Evolutionary conservation across 306 rosid species (phyloP), one percentile per base, ranked within the genome.

Genomic region (Acacia confusa): DNA sequence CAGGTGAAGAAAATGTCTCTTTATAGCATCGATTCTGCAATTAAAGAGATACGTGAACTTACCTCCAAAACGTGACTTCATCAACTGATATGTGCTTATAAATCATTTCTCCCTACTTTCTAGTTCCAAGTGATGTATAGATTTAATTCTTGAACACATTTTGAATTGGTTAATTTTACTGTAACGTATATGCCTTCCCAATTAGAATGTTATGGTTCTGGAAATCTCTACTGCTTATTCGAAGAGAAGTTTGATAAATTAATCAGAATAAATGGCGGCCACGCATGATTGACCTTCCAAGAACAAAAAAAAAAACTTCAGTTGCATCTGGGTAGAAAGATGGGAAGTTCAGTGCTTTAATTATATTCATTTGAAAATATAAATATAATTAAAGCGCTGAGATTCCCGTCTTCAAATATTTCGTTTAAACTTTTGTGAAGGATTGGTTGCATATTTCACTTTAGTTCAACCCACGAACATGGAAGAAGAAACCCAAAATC

Each of bases 1-100:
- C 91, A 96, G 99, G 94, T 92, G 88, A 91, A 86, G 92, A 93
- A 86, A 89, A 92, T 89, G 89, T 95, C 97, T 43, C 90, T 96
- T 68, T 47, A 86, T 41, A 86, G 92, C 83, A 86, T 96, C 68
- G 88, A 87, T 81, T 78, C 88, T 61, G 99, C 98, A 43, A 89
- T 96, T 72, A 87, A 92, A 88, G 93, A 90, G 88, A 88, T 91
- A 28, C 91, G 90, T 40, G 94, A 92, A 88, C 96, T 93, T 71
- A 96, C 98, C n/a, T 80, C 93, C 86, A 86, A 88, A 70, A 65
- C 82, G 86, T 92, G 86, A 93, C 85, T 82, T 81, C 74, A 76
- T 53, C 9, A 12, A 32, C 58, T 64, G 74, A 75, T 78, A 13
- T 44, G 63, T 61, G 8, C 16, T 82, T 64, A 6, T 57, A 67